Base-by-base conservation (phyloP, 2,329 filamentous ascomycete genomes). In the Pseudocercospora crystallina region DNA sequence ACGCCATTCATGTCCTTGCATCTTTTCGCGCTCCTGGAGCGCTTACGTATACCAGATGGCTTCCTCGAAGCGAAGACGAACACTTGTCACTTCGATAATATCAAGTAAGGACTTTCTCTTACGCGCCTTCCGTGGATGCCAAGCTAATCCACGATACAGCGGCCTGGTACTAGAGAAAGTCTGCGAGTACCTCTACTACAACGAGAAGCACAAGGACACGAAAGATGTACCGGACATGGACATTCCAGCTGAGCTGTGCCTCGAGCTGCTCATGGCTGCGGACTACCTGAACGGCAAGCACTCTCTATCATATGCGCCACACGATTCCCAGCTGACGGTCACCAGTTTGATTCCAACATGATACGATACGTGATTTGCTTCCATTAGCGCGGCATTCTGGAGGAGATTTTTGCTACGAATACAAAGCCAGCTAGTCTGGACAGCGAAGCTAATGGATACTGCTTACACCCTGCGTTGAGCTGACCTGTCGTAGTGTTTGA, bases 181-280 rank as follows among this genome's bases (percentile, higher is more conserved):
- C 30, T 87, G 85, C 69, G 86, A 91, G 71, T 92, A 91, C 71
- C 85, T 90, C 56, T 87, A 90, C 67, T 91, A 90, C 74, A 87
- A 87, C 75, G 85, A 90, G 71, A 85, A 84, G 63, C 80, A 89
- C 70, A 79, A 80, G 44, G 80, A 89, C 59, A 76, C 76, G 59
- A 83, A 85, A 60, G 84, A 90, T 61, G 86, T 90, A 14, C 83
- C 85, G 4, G 88, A 92, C 64, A 86, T 90, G 83, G 86, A 90
- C 12, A 85, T 91, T 51, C 87, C 87, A 10, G 82, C 87, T 29
- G 87, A 91, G 72, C 74, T 91, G 43, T 90, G 87, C 61, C 76
- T 92, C 37, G 87, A 91, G 73, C 70, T 92, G 53, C 72, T 92
- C 58, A 85, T 87, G 73, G 88, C 87, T 11, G 86, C 87, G 20